Conservation (phyloP, 176 grass and related monocot genomes). For the Poa annua region DNA sequence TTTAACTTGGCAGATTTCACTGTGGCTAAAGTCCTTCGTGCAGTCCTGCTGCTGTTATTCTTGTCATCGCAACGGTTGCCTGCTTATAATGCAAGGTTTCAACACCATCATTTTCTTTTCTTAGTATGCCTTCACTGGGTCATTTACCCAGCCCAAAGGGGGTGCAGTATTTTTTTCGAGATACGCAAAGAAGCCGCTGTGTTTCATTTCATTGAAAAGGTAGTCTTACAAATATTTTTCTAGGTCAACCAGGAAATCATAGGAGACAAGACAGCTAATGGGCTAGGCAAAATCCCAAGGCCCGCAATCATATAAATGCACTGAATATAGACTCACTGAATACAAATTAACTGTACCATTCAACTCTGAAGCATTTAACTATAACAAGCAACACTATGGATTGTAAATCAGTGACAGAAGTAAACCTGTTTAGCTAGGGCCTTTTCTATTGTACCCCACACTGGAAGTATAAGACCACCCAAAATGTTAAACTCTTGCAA, state of each 20-base stretch:
- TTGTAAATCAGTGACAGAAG: conserved; percentile 23
- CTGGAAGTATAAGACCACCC: conserved; percentile 97
- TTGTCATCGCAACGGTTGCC: conserved; percentile 19
- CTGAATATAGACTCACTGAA: conserved; percentile 34
- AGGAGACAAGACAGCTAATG: background rate
- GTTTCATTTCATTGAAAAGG: too few species aligned
- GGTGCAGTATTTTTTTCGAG: background rate
- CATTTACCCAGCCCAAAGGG: conserved; percentile 14
- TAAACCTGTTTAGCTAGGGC: conserved; percentile 85
- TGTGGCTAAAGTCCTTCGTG: background rate
- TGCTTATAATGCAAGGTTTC: background rate
- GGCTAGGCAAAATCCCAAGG: background rate
- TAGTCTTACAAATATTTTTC: conserved; percentile 3
- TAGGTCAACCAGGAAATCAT: conserved; percentile 8
- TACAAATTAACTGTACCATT: conserved; percentile 4
- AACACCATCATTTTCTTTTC: background rate
- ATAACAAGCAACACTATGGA: background rate
- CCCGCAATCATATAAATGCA: conserved; percentile 16
- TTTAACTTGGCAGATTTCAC: background rate
- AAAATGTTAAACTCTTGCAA: conserved; percentile 93
- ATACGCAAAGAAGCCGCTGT: too few species aligned
- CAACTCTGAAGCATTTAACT: background rate
- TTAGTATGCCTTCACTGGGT: conserved; percentile 4
- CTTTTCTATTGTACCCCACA: conserved; percentile 93
- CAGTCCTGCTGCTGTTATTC: background rate